Conservation (phyloP, 441 rosid species). For the Mallotus repandus region DNA sequence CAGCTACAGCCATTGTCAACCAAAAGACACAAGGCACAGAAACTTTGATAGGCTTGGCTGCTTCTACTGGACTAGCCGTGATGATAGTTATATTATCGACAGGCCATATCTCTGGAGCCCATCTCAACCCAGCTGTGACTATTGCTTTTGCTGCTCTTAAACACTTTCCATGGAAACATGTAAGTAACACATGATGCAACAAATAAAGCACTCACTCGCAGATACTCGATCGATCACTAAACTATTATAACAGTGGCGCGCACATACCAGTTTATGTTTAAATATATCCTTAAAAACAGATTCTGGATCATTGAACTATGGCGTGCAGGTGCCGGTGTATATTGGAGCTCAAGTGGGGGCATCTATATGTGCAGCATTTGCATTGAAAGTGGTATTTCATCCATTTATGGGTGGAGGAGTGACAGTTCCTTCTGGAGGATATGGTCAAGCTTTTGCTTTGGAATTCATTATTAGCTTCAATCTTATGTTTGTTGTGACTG, state of each 20-base stretch:
- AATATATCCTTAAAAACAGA: too few relatives aligned
- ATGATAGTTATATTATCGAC: slow-evolving; percentile 77
- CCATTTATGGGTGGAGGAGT: slow-evolving; percentile 84
- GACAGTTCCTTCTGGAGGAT: slow-evolving; percentile 61
- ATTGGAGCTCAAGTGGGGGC: slow-evolving; percentile 75
- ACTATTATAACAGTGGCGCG: not conserved
- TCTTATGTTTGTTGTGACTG: slow-evolving; percentile 83
- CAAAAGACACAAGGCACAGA: slow-evolving; percentile 74
- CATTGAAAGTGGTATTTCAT: slow-evolving; percentile 58
- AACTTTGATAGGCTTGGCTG: slow-evolving; percentile 73
- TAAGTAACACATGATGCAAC: too few relatives aligned
- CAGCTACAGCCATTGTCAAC: slow-evolving; percentile 84
- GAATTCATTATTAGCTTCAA: slow-evolving; percentile 84
- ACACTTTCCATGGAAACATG: slow-evolving; percentile 92
- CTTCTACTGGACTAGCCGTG: slow-evolving; percentile 72
- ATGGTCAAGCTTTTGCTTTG: slow-evolving; percentile 59
- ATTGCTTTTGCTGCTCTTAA: slow-evolving; percentile 74
- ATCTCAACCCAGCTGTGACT: slow-evolving; percentile 85
- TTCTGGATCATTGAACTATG: too few relatives aligned
- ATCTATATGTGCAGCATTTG: slow-evolving; percentile 73
- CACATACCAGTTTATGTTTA: too few relatives aligned
- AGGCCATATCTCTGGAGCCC: slow-evolving; percentile 95
- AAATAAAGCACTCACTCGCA: too few relatives aligned
- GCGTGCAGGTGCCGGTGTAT: slow-evolving; percentile 79
- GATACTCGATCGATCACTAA: too few relatives aligned